These are phyloP conservation scores for Talaromyces proteolyticus DNA, from an alignment of 495 filamentous ascomycete species.

Conservation along the genomic window DNA sequence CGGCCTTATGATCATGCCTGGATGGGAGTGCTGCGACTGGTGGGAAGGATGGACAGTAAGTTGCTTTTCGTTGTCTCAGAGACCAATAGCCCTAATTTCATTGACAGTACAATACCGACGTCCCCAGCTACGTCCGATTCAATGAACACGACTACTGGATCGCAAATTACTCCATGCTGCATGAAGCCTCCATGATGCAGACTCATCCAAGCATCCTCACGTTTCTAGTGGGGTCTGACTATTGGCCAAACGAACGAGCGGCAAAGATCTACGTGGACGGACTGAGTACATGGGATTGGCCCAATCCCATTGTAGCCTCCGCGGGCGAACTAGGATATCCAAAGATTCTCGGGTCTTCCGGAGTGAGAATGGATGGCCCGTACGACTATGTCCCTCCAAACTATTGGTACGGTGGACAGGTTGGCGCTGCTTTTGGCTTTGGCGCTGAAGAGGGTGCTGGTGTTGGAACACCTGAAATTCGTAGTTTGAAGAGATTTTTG, in stretches of 20 bases:
- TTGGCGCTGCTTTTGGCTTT: constrained; percentile 57
- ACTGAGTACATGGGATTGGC: constrained; percentile 46
- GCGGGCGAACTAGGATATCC: constrained; percentile 52
- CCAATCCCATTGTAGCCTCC: constrained; percentile 50
- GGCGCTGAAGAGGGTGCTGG: constrained; percentile 56
- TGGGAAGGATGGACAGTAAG: constrained; percentile 56
- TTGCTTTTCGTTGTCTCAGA: not conserved
- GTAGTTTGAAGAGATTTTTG: constrained; percentile 50
- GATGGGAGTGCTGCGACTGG: constrained; percentile 67
- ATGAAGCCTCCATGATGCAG: constrained; percentile 56
- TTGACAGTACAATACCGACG: constrained; percentile 42
- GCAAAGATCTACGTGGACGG: constrained; percentile 44
- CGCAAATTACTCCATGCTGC: constrained; percentile 48
- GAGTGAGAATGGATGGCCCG: constrained; percentile 63
- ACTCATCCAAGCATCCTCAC: constrained; percentile 49
- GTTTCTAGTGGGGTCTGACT: constrained; percentile 57
- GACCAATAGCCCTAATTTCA: not conserved
- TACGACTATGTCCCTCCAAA: constrained; percentile 64
- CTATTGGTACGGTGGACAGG: constrained; percentile 51
- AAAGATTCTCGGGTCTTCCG: constrained; percentile 42
- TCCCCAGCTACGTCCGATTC: constrained; percentile 44
- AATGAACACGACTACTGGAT: constrained; percentile 44
- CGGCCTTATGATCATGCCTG: constrained; percentile 56
- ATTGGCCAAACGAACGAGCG: constrained; percentile 53
- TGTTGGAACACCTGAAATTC: constrained; percentile 53